Conservation (phyloP, 2,329 filamentous ascomycete species). For the Aspergillus sp. region DNA sequence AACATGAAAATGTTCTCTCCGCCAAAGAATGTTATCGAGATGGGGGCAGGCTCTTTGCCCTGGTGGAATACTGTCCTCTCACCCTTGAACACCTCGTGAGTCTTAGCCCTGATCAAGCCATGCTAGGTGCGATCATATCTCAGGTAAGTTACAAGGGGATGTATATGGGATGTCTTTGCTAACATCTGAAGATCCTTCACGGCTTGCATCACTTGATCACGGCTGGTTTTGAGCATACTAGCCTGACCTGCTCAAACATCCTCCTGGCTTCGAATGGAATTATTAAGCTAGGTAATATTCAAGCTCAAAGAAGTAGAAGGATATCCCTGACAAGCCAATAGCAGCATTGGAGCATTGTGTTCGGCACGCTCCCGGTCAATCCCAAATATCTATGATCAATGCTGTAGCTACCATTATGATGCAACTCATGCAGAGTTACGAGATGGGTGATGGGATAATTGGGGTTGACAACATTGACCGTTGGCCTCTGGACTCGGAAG, state of each 20-base stretch:
- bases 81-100: constrained; percentile 19
- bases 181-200: background rate
- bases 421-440: background rate
- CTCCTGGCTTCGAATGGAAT: too few species aligned
- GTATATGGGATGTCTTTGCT: background rate
- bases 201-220: too few species aligned
- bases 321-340: background rate
- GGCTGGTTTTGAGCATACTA: too few species aligned
- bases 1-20: background rate
- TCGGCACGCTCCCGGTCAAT: too few species aligned
- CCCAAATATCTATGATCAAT: background rate
- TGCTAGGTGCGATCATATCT: constrained; percentile 21
- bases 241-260: too few species aligned
- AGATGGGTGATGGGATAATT: background rate
- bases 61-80: constrained; percentile 15
- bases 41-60: constrained; percentile 8
- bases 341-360: too few species aligned
- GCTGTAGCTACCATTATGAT: background rate
- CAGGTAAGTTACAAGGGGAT: constrained; percentile 12
- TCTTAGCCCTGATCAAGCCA: constrained; percentile 15
- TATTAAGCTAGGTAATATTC: background rate
- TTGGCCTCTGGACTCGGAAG: background rate
- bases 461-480: background rate
- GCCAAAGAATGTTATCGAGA: background rate
- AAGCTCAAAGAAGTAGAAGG: background rate